phyloP scores from a whole-genome alignment of 2,329 filamentous ascomycete species.

The Malbranchea cinnamomea region DNA sequence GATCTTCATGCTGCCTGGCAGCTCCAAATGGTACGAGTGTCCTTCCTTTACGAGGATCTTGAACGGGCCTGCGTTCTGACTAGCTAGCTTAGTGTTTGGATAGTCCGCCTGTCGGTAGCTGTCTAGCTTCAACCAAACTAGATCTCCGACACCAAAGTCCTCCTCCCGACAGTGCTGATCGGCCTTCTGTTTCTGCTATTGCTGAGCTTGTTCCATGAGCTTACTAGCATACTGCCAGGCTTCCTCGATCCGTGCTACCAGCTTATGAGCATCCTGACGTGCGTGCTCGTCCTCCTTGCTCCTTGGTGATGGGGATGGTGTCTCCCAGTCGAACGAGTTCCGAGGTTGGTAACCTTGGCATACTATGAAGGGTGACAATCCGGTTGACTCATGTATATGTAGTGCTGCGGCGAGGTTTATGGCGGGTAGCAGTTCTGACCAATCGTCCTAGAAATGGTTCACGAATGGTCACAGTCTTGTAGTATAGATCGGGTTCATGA shows the following conservation, averaged over 20 bases:
- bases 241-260: background rate
- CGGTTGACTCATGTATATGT: conserved; percentile 2
- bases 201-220: conserved; percentile 1
- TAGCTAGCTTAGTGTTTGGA: conserved; percentile 1
- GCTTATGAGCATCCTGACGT: too few relatives aligned
- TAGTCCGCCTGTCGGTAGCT: background rate
- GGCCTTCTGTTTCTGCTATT: background rate
- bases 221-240: conserved; percentile 2
- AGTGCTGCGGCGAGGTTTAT: conserved; percentile 2
- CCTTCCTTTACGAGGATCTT: conserved; percentile 1
- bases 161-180: conserved; percentile 1
- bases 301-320: background rate
- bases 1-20: conserved; percentile 3
- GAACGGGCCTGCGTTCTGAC: conserved; percentile 2
- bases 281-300: too few relatives aligned
- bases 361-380: conserved; percentile 2
- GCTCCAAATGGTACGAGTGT: background rate
- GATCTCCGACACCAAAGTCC: conserved; percentile 4
- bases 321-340: conserved; percentile 5
- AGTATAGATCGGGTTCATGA: too few relatives aligned
- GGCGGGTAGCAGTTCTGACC: conserved; percentile 10
- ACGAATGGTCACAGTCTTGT: conserved; percentile 12
- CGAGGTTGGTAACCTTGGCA: conserved; percentile 2
- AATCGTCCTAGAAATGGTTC: conserved; percentile 13
- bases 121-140: conserved; percentile 1